Evolutionary conservation across 306 rosid genomes (phyloP).

Genomic region (Quercus engelmannii): DNA sequence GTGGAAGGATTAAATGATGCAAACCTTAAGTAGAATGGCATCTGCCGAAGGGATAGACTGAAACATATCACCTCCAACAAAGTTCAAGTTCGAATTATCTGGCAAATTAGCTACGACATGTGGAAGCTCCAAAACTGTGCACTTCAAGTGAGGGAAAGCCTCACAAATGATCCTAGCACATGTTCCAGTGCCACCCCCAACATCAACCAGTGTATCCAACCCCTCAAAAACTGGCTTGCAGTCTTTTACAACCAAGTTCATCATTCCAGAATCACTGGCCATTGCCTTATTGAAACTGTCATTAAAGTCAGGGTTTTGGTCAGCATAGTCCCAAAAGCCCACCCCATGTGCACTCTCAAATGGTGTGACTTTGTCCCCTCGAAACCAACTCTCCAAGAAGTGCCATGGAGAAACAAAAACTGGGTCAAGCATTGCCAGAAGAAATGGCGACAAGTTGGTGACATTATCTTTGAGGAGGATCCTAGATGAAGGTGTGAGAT

Average conservation of each 20-base stretch:
- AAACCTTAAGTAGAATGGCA: no score
- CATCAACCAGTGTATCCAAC: constrained; percentile 31
- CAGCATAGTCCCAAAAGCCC: constrained; percentile 29
- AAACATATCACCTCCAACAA: constrained; percentile 28
- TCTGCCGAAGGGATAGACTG: no score
- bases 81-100: constrained; percentile 35
- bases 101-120: constrained; percentile 37
- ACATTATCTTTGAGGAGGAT: constrained; percentile 29
- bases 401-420: constrained; percentile 18
- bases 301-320: constrained; percentile 2
- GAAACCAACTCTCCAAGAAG: constrained; percentile 31
- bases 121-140: constrained; percentile 47
- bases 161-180: constrained; percentile 26
- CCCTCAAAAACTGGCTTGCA: constrained; percentile 44
- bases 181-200: constrained; percentile 45
- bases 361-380: constrained; percentile 1
- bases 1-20: no score
- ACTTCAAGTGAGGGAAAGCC: constrained; percentile 44
- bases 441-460: constrained; percentile 4
- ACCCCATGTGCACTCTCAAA: constrained; percentile 35
- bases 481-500: constrained; percentile 44
- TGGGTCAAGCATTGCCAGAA: constrained; percentile 9
- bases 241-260: constrained; percentile 35
- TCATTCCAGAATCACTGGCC: constrained; percentile 40
- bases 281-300: constrained; percentile 33